A percentile compares a stretch with the other conserved stretches of the same genome.
These are phyloP conservation scores for Symbiodinium natans DNA, from an alignment of 73 alveolate species.

Conservation along the genomic window DNA sequence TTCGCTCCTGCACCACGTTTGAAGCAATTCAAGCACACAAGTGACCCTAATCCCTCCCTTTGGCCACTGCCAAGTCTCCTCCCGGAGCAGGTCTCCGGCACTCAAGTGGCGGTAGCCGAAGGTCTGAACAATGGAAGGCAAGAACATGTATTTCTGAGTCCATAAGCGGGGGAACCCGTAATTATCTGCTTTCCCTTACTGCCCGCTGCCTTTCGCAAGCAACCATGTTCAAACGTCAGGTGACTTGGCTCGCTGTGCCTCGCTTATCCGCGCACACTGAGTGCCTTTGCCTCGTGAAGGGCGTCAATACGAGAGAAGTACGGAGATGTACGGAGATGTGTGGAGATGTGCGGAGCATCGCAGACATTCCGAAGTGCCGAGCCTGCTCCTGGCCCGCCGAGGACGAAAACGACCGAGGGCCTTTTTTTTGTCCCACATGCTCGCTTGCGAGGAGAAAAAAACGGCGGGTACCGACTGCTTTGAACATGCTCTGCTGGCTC, in stretches of 20 bases:
- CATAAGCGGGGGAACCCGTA: too few relatives aligned
- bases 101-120: slow-evolving; percentile 97
- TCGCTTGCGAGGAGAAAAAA: too few relatives aligned
- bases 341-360: not conserved
- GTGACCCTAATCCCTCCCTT: too few relatives aligned
- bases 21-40: not conserved
- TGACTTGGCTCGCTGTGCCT: not conserved
- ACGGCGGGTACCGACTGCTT: too few relatives aligned
- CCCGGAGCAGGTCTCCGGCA: slow-evolving; percentile 97
- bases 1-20: slow-evolving; percentile 51
- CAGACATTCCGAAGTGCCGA: not conserved
- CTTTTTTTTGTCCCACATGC: not conserved
- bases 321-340: not conserved
- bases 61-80: slow-evolving; percentile 33
- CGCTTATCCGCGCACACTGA: slow-evolving; percentile 76
- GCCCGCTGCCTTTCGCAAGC: too few relatives aligned
- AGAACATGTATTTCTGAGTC: not conserved
- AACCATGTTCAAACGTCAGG: too few relatives aligned
- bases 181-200: too few relatives aligned
- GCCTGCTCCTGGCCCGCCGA: slow-evolving; percentile 82
- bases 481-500: too few relatives aligned
- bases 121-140: slow-evolving; percentile 21
- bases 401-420: slow-evolving; percentile 81
- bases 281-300: slow-evolving; percentile 57
- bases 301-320: not conserved